These are phyloP conservation scores for Fusarium siculi DNA, from an alignment of 2,329 filamentous ascomycete species.

Conservation along the genomic window DNA sequence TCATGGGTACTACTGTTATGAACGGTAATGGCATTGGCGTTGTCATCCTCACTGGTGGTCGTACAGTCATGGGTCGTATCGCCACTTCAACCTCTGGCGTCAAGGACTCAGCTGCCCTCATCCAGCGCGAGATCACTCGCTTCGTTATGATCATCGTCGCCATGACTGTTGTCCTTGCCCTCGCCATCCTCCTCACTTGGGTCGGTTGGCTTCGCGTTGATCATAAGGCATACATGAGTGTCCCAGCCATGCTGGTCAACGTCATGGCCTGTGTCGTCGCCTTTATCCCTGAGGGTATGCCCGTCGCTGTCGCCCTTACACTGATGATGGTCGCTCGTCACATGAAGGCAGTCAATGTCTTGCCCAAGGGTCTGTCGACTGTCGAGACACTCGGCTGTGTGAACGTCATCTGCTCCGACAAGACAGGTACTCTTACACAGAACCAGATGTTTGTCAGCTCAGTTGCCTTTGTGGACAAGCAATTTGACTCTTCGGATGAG, in stretches of 20 bases:
- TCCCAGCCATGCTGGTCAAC: constrained; percentile 57
- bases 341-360: constrained; percentile 56
- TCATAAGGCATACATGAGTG: constrained; percentile 53
- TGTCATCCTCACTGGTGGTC: constrained; percentile 53
- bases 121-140: constrained; percentile 55
- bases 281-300: constrained; percentile 55
- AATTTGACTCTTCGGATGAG: constrained; percentile 41
- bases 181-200: constrained; percentile 59
- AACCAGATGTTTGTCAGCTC: constrained; percentile 58
- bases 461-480: constrained; percentile 50
- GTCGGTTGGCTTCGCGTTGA: constrained; percentile 53
- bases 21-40: constrained; percentile 54
- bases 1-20: constrained; percentile 56
- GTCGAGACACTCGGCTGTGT: constrained; percentile 57
- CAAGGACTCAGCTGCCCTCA: constrained; percentile 53
- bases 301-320: constrained; percentile 52
- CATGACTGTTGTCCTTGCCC: constrained; percentile 52
- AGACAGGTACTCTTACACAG: constrained; percentile 56
- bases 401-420: constrained; percentile 57
- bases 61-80: constrained; percentile 56
- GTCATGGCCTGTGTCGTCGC: constrained; percentile 57
- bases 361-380: constrained; percentile 55
- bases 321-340: constrained; percentile 55
- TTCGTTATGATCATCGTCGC: constrained; percentile 56
- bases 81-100: constrained; percentile 51